Evolutionary conservation across 345 rosid genomes (phyloP).

Genomic region (Salix suchowensis): DNA sequence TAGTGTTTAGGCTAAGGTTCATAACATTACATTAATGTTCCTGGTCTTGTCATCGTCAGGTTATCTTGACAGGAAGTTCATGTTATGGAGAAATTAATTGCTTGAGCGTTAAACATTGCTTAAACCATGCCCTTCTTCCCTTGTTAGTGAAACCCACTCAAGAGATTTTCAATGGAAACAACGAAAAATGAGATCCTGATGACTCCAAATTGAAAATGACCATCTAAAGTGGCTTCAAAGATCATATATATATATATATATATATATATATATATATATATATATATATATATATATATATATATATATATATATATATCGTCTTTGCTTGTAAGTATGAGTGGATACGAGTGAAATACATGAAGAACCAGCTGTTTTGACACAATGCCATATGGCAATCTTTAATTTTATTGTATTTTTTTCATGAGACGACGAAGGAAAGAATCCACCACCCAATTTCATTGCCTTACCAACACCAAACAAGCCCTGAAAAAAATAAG

Average conservation of each 20-base stretch:
- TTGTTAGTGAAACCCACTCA: conserved; percentile 55
- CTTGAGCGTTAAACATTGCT: conserved; percentile 75
- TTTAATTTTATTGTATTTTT: not conserved
- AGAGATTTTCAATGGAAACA: conserved; percentile 26
- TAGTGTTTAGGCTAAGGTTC: not conserved
- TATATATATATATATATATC: not conserved
- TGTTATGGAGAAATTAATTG: conserved; percentile 39
- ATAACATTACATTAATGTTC: not conserved
- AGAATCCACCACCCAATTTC: conserved; percentile 4
- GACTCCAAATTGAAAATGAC: conserved; percentile 37
- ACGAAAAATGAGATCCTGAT: conserved; percentile 36
- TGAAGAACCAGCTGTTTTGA: conserved; percentile 13
- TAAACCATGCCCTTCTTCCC: conserved; percentile 31
- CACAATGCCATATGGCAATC: conserved; percentile 25
- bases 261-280: not conserved
- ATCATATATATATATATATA: not conserved
- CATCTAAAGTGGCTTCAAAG: conserved; percentile 44
- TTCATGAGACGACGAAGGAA: conserved; percentile 29
- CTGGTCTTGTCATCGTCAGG: conserved; percentile 13
- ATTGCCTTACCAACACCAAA: conserved; percentile 20
- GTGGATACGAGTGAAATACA: conserved; percentile 2
- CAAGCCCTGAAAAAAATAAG: not conserved
- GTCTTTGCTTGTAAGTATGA: conserved; percentile 47
- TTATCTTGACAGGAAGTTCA: conserved; percentile 23
- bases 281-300: no score